phyloP scores from a whole-genome alignment of 305 asterid genomes.

The Fraxinus xanthoxyloides region DNA sequence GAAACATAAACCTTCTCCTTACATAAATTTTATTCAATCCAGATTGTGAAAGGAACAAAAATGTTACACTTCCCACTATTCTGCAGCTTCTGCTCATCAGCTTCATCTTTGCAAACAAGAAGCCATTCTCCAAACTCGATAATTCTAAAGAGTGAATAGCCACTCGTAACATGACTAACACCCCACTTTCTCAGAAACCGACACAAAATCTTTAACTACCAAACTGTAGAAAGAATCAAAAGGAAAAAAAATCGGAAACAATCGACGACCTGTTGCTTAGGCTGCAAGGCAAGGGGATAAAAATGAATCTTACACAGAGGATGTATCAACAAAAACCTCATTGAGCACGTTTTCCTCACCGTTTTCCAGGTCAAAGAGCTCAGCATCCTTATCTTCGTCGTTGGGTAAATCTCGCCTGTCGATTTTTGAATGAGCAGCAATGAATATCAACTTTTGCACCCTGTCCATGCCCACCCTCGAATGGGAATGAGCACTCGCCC shows the following conservation, averaged over 20 bases:
- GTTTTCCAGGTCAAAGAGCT: conserved; percentile 66
- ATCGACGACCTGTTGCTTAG: conserved; percentile 29
- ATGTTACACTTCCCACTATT: conserved; percentile 17
- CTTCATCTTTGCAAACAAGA: conserved; percentile 30
- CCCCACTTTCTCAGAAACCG: conserved; percentile 15
- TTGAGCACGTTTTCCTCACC: conserved; percentile 96
- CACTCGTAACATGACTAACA: conserved; percentile 21
- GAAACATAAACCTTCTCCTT: conserved; percentile 24
- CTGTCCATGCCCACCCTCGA: conserved; percentile 76
- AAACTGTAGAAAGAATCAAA: conserved; percentile 28
- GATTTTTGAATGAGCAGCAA: conserved; percentile 76
- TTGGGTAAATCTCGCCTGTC: conserved; percentile 52
- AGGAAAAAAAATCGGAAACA: not conserved
- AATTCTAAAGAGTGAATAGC: not conserved
- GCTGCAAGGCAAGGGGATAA: conserved; percentile 20
- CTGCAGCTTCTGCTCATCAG: conserved; percentile 32
- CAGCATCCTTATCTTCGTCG: conserved; percentile 74
- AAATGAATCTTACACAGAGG: conserved; percentile 68
- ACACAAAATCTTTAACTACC: conserved; percentile 25
- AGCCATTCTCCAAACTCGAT: conserved; percentile 4
- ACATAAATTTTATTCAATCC: not conserved
- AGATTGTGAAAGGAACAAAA: not conserved
- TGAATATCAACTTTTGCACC: conserved; percentile 77
- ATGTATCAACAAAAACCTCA: conserved; percentile 89
- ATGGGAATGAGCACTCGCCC: conserved; percentile 60